A percentile compares a stretch with the other conserved stretches of the same genome.
Conservation (phyloP, 306 rosid species). For the Crotalaria pallida region DNA sequence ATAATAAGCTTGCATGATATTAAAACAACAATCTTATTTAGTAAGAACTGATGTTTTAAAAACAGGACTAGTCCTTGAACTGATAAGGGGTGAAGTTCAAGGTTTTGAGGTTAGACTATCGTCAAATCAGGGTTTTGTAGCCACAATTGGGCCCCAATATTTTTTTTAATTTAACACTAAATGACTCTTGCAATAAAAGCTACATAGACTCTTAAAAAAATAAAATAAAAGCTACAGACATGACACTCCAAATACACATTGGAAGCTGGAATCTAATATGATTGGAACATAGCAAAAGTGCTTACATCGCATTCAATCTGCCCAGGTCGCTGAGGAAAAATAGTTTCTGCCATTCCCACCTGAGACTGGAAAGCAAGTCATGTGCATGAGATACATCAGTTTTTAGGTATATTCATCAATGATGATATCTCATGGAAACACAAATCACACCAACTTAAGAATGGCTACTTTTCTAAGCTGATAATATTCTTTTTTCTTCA, state of each 20-base stretch:
- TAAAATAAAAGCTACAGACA: no score
- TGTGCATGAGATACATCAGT: constrained; percentile 12
- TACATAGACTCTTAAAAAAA: no score
- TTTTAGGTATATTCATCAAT: constrained; percentile 8
- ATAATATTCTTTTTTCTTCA: not conserved
- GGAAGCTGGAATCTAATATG: not conserved
- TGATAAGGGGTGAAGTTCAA: not conserved
- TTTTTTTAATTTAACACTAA: not conserved
- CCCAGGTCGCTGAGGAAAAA: constrained; percentile 89
- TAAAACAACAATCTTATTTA: not conserved
- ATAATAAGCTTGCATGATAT: not conserved
- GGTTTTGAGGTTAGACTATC: not conserved
- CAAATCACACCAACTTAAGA: not conserved
- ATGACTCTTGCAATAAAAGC: not conserved
- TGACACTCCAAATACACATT: not conserved
- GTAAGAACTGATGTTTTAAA: not conserved
- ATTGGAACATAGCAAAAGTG: constrained; percentile 12
- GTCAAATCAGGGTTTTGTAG: not conserved
- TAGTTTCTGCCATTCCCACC: constrained; percentile 50
- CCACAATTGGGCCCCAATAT: not conserved
- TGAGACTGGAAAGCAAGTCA: constrained; percentile 41
- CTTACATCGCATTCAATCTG: constrained; percentile 87
- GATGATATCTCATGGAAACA: constrained; percentile 20
- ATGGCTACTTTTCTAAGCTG: not conserved
- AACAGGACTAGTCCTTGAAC: not conserved